Base-by-base conservation (phyloP, 2,329 filamentous ascomycete genomes). In the Aureobasidium sp. region DNA sequence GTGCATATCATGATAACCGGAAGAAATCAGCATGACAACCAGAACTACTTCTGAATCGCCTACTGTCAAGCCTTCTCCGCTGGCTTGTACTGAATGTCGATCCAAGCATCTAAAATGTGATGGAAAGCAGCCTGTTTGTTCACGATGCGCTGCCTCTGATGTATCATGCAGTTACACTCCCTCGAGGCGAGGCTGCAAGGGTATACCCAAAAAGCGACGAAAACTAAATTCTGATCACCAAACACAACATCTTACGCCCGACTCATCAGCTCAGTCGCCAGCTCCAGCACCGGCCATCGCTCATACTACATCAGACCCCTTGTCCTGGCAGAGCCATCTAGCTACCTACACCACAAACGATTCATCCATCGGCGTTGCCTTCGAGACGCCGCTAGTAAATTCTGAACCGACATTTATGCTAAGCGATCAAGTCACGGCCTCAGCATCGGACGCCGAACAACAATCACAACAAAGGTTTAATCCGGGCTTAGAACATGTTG, bases 71-170 rank as follows among this genome's bases (percentile, higher is more conserved):
- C 62, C 62, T 27, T 61, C 64, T 11, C 31, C 66, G 1, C 64
- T 72, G n/a, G 70, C 70, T 25, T 72, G 70, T 49, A 71, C 78
- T 29, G 71, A 74, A 45, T 82, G 80, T 65, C 74, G 80, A 39
- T 76, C 77, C 52, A 79, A 89, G 70, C 89, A 92, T 73, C 80
- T 91, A 51, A 92, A 90, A 72, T 92, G 89, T 70, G 87, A 91
- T 72, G 88, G 87, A 31, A 75, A 79, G 41, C 85, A 76, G 34
- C 88, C 89, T 15, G 66, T 75, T 29, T 92, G 89, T 74, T 80
- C 82, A 52, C 84, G 89, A 61, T 93, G 89, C 73, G 75, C 76
- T 20, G 74, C 77, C 53, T 80, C 82, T 47, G 81, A 82, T 62
- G 76, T 79, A n/a, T 79, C 86, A 49, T 93, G 89, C 72, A 76